Evolutionary conservation across 108 stramenopile species (phyloP).

Genomic region (Nannochloropsis gaditana): DNA sequence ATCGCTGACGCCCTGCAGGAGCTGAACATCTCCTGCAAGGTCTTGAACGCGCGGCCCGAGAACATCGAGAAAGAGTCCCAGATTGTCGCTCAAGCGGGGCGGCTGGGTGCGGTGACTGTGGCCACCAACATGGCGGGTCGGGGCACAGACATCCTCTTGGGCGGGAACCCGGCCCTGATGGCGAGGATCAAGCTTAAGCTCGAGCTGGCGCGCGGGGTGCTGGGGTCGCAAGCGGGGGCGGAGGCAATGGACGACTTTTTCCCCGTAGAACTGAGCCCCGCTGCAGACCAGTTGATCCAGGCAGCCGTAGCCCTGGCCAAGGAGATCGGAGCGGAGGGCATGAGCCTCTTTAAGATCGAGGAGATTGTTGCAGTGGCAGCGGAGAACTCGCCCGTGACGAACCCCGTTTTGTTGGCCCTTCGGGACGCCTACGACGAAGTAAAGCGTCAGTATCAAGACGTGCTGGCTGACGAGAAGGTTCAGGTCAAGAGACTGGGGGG

Average conservation of each 20-base stretch:
- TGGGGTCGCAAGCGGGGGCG: background rate
- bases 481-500: slow-evolving; percentile 72
- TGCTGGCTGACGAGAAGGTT: background rate
- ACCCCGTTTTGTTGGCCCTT: slow-evolving; percentile 62
- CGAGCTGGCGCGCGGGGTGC: slow-evolving; percentile 33
- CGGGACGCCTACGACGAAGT: slow-evolving; percentile 68
- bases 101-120: slow-evolving; percentile 83
- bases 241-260: slow-evolving; percentile 28
- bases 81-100: slow-evolving; percentile 88
- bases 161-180: slow-evolving; percentile 83
- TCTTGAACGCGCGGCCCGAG: slow-evolving; percentile 85
- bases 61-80: slow-evolving; percentile 82
- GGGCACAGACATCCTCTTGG: slow-evolving; percentile 90
- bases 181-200: slow-evolving; percentile 64
- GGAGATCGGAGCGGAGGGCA: slow-evolving; percentile 63
- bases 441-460: slow-evolving; percentile 52
- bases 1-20: slow-evolving; percentile 69
- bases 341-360: slow-evolving; percentile 64
- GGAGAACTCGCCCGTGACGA: slow-evolving; percentile 73
- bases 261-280: slow-evolving; percentile 32
- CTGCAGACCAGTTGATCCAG: slow-evolving; percentile 39
- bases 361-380: slow-evolving; percentile 78
- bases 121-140: slow-evolving; percentile 96
- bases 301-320: slow-evolving; percentile 43
- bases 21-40: slow-evolving; percentile 61